Evolutionary conservation across 1,284 basidiomycete genomes (phyloP).

Genomic region (Wallemia ichthyophaga): DNA sequence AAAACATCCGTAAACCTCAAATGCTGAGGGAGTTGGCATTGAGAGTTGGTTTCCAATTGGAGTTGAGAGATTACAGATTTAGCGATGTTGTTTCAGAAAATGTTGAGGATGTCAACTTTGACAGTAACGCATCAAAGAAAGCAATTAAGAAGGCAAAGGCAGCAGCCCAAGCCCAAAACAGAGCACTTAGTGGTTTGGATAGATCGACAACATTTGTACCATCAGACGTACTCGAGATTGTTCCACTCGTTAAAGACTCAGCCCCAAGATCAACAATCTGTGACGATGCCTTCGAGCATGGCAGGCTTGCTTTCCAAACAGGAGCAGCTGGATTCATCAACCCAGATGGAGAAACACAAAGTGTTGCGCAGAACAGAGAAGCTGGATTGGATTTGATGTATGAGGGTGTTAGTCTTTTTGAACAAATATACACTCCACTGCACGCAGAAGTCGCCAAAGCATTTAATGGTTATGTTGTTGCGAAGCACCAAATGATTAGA

Average conservation of each 20-base stretch:
- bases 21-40: conserved; percentile 22
- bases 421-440: conserved; percentile 25
- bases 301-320: conserved; percentile 20
- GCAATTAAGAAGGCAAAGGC: conserved; percentile 13
- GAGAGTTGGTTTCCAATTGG: conserved; percentile 24
- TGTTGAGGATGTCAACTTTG: conserved; percentile 5
- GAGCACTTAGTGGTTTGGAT: neutral
- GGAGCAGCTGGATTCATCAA: conserved; percentile 9
- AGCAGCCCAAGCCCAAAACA: conserved; percentile 4
- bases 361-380: conserved; percentile 13
- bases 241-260: conserved; percentile 23
- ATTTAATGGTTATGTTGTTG: conserved; percentile 21
- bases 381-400: conserved; percentile 23
- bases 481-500: conserved; percentile 19
- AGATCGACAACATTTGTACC: conserved; percentile 19
- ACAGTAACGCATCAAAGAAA: conserved; percentile 14
- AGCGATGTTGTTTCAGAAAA: conserved; percentile 9
- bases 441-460: conserved; percentile 25
- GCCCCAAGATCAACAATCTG: conserved; percentile 20
- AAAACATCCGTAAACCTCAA: conserved; percentile 17
- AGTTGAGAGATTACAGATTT: conserved; percentile 21
- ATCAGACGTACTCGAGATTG: conserved; percentile 22
- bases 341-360: neutral
- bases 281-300: conserved; percentile 25
- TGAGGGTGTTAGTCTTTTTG: conserved; percentile 24